phyloP scores from a whole-genome alignment of 108 stramenopile genomes.

The Nitzschia inconspicua region DNA sequence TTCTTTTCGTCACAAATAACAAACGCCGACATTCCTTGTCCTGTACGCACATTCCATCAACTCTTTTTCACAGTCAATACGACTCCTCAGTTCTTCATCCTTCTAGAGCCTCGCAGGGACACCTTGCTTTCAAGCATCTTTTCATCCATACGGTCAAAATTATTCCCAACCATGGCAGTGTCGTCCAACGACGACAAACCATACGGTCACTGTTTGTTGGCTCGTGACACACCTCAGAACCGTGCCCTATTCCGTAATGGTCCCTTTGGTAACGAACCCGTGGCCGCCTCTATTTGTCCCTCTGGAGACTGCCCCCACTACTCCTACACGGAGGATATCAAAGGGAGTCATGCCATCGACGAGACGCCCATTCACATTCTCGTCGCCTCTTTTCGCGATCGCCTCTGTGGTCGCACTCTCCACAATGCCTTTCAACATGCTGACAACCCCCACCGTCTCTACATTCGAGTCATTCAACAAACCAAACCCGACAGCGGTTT shows the following conservation, averaged over 20 bases:
- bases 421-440: conserved; percentile 59
- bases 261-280: conserved; percentile 14
- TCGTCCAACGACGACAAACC: conserved; percentile 7
- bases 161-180: too few relatives aligned
- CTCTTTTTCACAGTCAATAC: too few relatives aligned
- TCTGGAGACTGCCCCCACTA: conserved; percentile 28
- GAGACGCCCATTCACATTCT: conserved; percentile 28
- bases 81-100: too few relatives aligned
- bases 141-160: too few relatives aligned
- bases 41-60: too few relatives aligned
- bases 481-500: conserved; percentile 37
- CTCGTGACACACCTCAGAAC: conserved; percentile 22
- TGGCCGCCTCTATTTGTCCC: conserved; percentile 13
- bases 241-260: conserved; percentile 24
- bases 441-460: conserved; percentile 47
- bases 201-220: conserved; percentile 22
- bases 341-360: not conserved
- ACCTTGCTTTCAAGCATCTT: too few relatives aligned
- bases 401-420: conserved; percentile 67
- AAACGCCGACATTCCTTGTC: too few relatives aligned
- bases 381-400: conserved; percentile 55
- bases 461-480: conserved; percentile 68
- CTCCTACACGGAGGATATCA: conserved; percentile 7
- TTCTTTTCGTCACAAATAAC: too few relatives aligned
- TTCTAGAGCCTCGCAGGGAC: too few relatives aligned